Base-by-base conservation (phyloP, 2,329 filamentous ascomycete genomes). In the Trichoderma harzianum region DNA sequence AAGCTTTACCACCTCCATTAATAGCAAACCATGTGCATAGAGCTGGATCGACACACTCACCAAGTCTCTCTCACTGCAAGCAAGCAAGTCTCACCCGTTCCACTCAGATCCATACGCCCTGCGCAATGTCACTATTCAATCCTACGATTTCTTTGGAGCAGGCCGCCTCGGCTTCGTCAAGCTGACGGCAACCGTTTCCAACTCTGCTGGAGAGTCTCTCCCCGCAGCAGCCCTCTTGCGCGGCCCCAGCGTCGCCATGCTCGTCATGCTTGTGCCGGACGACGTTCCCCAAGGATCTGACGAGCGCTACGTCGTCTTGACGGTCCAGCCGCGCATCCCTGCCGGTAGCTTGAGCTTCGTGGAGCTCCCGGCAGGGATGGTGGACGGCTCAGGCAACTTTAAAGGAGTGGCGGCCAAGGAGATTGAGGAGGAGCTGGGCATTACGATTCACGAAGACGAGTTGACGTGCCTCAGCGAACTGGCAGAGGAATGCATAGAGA, bases 181-280 rank as follows among this genome's bases (percentile, higher is more conserved):
- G 74, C 78, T 90, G 47, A 80, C 79, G 3, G 84, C 88, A 7
- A 75, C 79, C 2, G 81, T 90, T 1, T 78, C 80, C 72, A 90
- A 88, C 75, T 71, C 74, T 1, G 79, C 80, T 0, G 84, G 84
- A 69, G 86, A 88, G 74, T 78, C 75, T 1, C 82, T 91, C 0
- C 87, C 89, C 0, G 88, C 86, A 5, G 81, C 82, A 2, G 82
- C 88, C 0, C 87, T 91, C 72, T 82, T 91, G 2, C 85, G 89
- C 47, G 89, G 89, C 0, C 85, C 87, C n/a, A 87, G 85, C 76
- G 88, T 91, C 57, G 88, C 84, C 28, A 88, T 91, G 85, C 83
- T 91, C 10, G 83, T 89, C 32, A 83, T 88, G 76, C 82, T 89
- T 8, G 75, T 87, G 8, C 88, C 88, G 0, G 85, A 88, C 63